Percentiles rank a stretch among this genome's conserved stretches.
Evolutionary conservation across 2,329 filamentous ascomycete genomes (phyloP).

Genomic region (Diaporthe sp.): DNA sequence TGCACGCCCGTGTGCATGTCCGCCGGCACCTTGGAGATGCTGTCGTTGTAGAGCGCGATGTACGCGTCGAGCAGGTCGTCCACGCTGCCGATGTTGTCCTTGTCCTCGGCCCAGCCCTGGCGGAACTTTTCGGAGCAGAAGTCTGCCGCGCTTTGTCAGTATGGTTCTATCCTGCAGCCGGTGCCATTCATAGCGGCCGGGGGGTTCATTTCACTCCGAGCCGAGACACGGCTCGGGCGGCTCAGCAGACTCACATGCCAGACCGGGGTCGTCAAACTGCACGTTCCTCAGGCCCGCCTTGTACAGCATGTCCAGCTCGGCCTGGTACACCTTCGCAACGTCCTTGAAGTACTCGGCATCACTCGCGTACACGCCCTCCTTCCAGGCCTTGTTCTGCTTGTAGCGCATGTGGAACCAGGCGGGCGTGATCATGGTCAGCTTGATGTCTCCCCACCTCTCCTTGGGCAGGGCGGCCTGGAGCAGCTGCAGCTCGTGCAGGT

Average conservation of each 20-base stretch:
- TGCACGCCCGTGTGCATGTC: conserved; percentile 85
- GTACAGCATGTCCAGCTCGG: conserved; percentile 72
- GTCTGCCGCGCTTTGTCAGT: conserved; percentile 57
- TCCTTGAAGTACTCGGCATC: conserved; percentile 75
- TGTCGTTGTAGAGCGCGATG: conserved; percentile 82
- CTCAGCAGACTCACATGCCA: conserved; percentile 67
- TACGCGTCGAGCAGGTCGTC: conserved; percentile 82
- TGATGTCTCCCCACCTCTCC: conserved; percentile 64
- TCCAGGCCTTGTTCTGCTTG: conserved; percentile 68
- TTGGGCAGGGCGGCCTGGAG: conserved; percentile 60
- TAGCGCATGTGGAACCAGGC: conserved; percentile 68
- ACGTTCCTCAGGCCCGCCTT: conserved; percentile 73
- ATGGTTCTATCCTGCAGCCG: neutral
- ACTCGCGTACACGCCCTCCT: conserved; percentile 66
- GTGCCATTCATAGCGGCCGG: neutral
- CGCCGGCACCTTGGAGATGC: conserved; percentile 70
- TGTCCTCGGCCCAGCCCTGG: conserved; percentile 75
- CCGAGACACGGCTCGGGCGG: neutral
- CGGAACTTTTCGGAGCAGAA: conserved; percentile 82
- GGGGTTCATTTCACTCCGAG: neutral
- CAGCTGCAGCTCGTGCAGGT: conserved; percentile 63
- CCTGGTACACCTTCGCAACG: conserved; percentile 74
- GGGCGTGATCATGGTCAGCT: conserved; percentile 67
- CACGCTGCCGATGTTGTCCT: conserved; percentile 75
- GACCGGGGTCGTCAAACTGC: conserved; percentile 76